Evolutionary conservation across 2,329 filamentous ascomycete genomes (phyloP).

Genomic region (Fusarium drepaniforme): DNA sequence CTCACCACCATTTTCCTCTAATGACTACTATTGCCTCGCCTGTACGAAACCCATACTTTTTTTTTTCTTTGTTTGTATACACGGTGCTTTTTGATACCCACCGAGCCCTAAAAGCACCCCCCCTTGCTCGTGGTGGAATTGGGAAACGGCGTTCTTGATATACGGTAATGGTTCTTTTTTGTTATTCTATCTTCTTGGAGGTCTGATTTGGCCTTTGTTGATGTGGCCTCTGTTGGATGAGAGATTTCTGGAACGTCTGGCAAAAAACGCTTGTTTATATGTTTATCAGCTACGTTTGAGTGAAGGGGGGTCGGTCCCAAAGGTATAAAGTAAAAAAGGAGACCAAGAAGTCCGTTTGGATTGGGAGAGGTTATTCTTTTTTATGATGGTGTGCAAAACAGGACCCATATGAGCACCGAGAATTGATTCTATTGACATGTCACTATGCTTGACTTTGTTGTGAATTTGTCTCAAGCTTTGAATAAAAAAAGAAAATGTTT

Average conservation of each 20-base stretch:
- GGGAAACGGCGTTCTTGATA: conserved; percentile 34
- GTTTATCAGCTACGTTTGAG: neutral
- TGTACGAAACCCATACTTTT: conserved; percentile 26
- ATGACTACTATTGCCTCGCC: conserved; percentile 30
- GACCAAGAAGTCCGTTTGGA: conserved; percentile 1
- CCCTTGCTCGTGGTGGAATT: conserved; percentile 34
- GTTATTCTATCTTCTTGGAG: neutral
- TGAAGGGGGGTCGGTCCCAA: neutral
- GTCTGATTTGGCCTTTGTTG: neutral
- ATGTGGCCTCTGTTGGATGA: conserved; percentile 23
- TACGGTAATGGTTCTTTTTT: conserved; percentile 8
- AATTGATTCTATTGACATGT: conserved; percentile 14
- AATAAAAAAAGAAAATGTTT: neutral
- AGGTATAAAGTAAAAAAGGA: conserved; percentile 8
- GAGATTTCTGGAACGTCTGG: conserved; percentile 12
- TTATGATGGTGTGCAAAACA: conserved; percentile 26
- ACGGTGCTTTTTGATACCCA: conserved; percentile 45
- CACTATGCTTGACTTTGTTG: neutral
- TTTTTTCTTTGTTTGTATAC: conserved; percentile 27
- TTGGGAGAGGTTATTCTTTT: conserved; percentile 1
- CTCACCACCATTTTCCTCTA: conserved; percentile 23
- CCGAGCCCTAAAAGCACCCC: conserved; percentile 38
- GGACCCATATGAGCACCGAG: conserved; percentile 22
- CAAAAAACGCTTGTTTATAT: conserved; percentile 1
- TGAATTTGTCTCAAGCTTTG: neutral